phyloP scores from a whole-genome alignment of 78 protist species.

The slime mould (Dictyostelium discoideum) region DNA sequence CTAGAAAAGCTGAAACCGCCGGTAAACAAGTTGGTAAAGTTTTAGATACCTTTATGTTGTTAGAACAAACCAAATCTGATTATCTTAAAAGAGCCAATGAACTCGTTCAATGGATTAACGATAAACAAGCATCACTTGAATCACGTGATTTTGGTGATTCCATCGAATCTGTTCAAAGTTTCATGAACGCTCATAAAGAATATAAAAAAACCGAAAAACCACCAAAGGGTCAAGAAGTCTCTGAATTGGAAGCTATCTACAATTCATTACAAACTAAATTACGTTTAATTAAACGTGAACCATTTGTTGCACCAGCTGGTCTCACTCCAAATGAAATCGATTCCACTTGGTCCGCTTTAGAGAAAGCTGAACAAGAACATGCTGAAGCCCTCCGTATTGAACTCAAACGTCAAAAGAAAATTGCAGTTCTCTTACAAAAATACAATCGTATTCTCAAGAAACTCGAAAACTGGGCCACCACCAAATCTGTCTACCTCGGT shows the following conservation, averaged over 20 bases:
- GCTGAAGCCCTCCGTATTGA: conserved; percentile 62
- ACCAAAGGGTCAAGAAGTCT: conserved; percentile 69
- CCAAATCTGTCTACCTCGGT: conserved; percentile 14
- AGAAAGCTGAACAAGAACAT: conserved; percentile 76
- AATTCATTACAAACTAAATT: conserved; percentile 73
- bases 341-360: conserved; percentile 43
- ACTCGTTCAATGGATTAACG: conserved; percentile 63
- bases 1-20: conserved; percentile 72
- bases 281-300: conserved; percentile 68
- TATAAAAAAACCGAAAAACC: conserved; percentile 78
- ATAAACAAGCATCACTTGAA: background rate
- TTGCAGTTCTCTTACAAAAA: conserved; percentile 50
- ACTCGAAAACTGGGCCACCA: conserved; percentile 61
- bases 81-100: conserved; percentile 69
- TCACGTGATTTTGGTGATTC: conserved; percentile 81
- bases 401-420: conserved; percentile 77
- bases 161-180: conserved; percentile 66
- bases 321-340: conserved; percentile 66
- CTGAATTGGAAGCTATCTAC: conserved; percentile 72
- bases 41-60: conserved; percentile 62
- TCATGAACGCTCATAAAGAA: conserved; percentile 30
- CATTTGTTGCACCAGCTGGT: conserved; percentile 80
- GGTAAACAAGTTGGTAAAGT: conserved; percentile 82
- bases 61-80: conserved; percentile 79
- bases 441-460: conserved; percentile 76